Conservation (phyloP, 495 filamentous ascomycete genomes). For the Ramalina peruviana region DNA sequence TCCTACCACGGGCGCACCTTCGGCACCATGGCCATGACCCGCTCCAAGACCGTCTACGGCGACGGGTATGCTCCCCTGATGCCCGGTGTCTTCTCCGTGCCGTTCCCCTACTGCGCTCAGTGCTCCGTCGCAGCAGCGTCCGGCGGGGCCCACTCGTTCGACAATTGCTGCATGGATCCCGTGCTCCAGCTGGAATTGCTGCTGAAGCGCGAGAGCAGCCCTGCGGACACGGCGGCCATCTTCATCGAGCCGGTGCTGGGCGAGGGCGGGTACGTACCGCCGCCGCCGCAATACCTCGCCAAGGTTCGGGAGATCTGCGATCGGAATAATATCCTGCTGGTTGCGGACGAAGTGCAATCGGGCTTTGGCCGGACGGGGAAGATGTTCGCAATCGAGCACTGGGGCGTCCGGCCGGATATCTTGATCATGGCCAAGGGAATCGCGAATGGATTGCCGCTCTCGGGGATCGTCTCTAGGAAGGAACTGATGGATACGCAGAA, state of each 20-base stretch:
- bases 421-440: constrained; percentile 10
- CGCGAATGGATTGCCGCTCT: constrained; percentile 11
- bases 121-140: constrained; percentile 1
- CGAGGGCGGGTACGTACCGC: constrained; percentile 24
- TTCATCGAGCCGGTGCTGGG: constrained; percentile 12
- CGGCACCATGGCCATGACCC: constrained; percentile 13
- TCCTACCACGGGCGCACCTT: constrained; percentile 15
- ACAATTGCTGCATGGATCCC: constrained; percentile 15
- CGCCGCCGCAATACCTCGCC: constrained; percentile 26
- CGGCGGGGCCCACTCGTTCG: constrained; percentile 9
- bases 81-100: constrained; percentile 13
- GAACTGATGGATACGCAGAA: constrained; percentile 13
- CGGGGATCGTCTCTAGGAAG: constrained; percentile 7
- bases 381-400: constrained; percentile 12
- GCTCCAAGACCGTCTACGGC: constrained; percentile 15
- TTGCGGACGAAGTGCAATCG: constrained; percentile 27
- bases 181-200: constrained; percentile 8
- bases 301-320: constrained; percentile 26
- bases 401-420: constrained; percentile 10
- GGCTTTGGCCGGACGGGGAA: constrained; percentile 10
- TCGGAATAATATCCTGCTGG: constrained; percentile 27
- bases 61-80: constrained; percentile 16
- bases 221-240: constrained; percentile 10
- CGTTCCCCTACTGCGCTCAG: constrained; percentile 10
- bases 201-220: constrained; percentile 7